Conservation (phyloP, 73 alveolate species). For the Durusdinium trenchii region DNA sequence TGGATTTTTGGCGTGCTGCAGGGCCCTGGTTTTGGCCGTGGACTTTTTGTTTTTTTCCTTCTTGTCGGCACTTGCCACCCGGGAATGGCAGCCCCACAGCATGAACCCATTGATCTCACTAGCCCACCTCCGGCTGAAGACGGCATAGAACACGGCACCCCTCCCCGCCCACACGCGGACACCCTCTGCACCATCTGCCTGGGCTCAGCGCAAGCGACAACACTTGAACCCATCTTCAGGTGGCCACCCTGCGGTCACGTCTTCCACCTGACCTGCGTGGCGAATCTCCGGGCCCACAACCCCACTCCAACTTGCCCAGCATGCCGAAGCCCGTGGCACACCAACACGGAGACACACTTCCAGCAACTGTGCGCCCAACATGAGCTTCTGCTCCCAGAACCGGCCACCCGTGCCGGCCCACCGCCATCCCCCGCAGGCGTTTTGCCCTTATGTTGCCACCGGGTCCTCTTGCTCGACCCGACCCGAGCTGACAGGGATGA, state of each 20-base stretch:
- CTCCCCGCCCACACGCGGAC: too few relatives aligned
- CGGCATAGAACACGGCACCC: neutral
- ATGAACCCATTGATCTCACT: neutral
- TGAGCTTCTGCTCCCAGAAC: too few relatives aligned
- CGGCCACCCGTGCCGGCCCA: neutral
- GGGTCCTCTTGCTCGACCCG: neutral
- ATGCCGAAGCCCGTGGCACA: neutral
- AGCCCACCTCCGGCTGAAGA: neutral
- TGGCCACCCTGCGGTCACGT: neutral
- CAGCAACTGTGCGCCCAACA: too few relatives aligned
- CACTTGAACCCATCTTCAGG: neutral
- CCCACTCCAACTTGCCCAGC: neutral
- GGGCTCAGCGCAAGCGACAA: neutral
- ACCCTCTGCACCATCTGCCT: neutral
- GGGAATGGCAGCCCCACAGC: neutral
- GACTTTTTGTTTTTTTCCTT: too few relatives aligned
- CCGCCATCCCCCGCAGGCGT: neutral
- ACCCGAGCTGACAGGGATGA: neutral
- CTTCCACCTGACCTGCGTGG: neutral
- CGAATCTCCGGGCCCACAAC: slow-evolving; percentile 6
- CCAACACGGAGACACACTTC: neutral
- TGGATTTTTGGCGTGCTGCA: too few relatives aligned
- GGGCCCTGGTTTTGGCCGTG: too few relatives aligned
- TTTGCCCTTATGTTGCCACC: neutral
- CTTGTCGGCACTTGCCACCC: too few relatives aligned